A percentile compares a stretch with the other conserved stretches of the same genome.
Conservation (phyloP, 179 eudicot genomes). For the Beta macrorhiza region DNA sequence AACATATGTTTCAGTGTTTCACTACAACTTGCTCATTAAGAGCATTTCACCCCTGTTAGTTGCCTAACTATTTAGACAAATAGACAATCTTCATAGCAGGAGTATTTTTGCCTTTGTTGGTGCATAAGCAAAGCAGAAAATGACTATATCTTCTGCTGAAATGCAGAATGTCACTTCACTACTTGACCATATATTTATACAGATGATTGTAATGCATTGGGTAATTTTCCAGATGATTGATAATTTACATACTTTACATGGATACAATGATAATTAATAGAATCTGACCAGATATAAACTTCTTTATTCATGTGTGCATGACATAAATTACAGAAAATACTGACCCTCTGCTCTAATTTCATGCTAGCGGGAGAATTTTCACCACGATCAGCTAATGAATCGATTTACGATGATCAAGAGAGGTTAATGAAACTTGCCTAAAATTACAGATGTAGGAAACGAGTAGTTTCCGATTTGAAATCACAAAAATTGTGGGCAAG, state of each 20-base stretch:
- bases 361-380: neutral
- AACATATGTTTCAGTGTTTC: no score
- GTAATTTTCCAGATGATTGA: no score
- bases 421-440: constrained; percentile 10
- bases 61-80: no score
- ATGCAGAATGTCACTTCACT: no score
- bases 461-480: constrained; percentile 29
- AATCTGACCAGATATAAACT: neutral
- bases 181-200: no score
- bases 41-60: no score
- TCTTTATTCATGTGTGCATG: constrained; percentile 9
- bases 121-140: no score
- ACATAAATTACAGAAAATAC: neutral
- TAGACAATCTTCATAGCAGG: no score
- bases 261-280: neutral
- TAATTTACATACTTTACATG: neutral
- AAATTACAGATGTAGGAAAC: constrained; percentile 30
- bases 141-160: no score
- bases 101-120: no score
- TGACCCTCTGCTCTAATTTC: constrained; percentile 12
- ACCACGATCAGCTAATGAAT: constrained; percentile 12
- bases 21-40: no score
- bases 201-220: no score
- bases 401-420: constrained; percentile 4
- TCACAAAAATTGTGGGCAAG: constrained; percentile 6